Percentiles rank a stretch among this genome's conserved stretches.
Conservation (phyloP, 2,329 filamentous ascomycete genomes). For the Alternaria viburni region DNA sequence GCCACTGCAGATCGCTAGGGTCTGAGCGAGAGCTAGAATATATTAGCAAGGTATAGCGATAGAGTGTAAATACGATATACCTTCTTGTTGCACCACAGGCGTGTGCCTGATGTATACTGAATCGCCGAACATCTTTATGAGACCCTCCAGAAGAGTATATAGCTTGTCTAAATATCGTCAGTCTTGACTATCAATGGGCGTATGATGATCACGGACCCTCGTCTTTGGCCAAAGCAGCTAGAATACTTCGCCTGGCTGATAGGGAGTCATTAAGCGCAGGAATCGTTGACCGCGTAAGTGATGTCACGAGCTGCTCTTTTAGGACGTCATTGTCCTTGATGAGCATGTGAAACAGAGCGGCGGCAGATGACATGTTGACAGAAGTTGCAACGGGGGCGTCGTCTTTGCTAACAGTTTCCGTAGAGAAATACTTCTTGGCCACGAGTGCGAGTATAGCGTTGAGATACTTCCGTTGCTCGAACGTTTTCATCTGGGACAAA, state of each 20-base stretch:
- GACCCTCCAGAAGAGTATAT: slow-evolving; percentile 68
- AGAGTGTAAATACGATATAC: slow-evolving; percentile 52
- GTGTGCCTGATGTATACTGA: slow-evolving; percentile 85
- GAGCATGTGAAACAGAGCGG: slow-evolving; percentile 29
- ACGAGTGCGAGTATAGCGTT: slow-evolving; percentile 40
- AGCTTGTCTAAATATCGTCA: slow-evolving; percentile 53
- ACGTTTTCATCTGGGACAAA: slow-evolving; percentile 52
- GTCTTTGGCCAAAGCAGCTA: slow-evolving; percentile 49
- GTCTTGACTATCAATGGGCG: not conserved
- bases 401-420: slow-evolving; percentile 11
- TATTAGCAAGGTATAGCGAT: slow-evolving; percentile 21
- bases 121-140: slow-evolving; percentile 78
- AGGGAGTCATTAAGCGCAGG: slow-evolving; percentile 38
- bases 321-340: slow-evolving; percentile 36
- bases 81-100: slow-evolving; percentile 86
- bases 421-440: slow-evolving; percentile 28
- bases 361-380: slow-evolving; percentile 29
- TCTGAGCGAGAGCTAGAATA: slow-evolving; percentile 74
- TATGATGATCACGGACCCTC: slow-evolving; percentile 45
- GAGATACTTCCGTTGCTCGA: slow-evolving; percentile 57
- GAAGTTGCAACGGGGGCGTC: slow-evolving; percentile 22
- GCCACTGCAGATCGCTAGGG: slow-evolving; percentile 77
- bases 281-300: slow-evolving; percentile 50
- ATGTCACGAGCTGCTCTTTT: slow-evolving; percentile 37
- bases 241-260: slow-evolving; percentile 44